Evolutionary conservation across 345 rosid species (phyloP), one percentile per base, ranked within the genome.

Genomic region (Pistacia vera): DNA sequence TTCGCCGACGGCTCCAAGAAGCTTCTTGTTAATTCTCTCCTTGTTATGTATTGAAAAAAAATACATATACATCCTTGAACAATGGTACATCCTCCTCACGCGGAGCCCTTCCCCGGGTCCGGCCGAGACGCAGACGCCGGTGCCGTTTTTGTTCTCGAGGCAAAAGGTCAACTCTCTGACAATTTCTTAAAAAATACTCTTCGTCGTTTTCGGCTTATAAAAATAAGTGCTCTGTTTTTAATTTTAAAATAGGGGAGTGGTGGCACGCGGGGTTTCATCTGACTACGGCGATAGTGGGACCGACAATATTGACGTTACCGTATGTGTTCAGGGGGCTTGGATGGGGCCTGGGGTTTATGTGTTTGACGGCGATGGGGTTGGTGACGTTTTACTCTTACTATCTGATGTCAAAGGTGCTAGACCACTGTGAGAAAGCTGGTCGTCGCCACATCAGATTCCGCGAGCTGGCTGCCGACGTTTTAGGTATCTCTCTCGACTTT

Each of bases 211-310:
- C 28, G 35, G 14, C 41, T 33, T 10, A 16, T 63, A 1, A 63
- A 63, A 2, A 63, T 5, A 9, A 1, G 17, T 36, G 3, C 7
- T 63, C 5, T 2, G 36, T 6, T 35, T 3, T 16, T 8, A 2
- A 36, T 70, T 3, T 12, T 44, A 17, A 4, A 25, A 0, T 77
- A 96, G 99, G 99, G 78, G 71, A 92, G 80, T 96, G 99, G 99
- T 93, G 97, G 97, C 98, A 96, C 75, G 99, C 98, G 51, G 98
- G 97, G 51, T 96, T 87, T 80, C 98, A 93, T 83, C 76, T 96
- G 82, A 96, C 99, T 82, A 96, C 99, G 94, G 99, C 98, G 78
- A 92, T 96, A 52, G 99, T 96, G 17, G 99, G 99, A 30, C 99
- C 98, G 0, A 91, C 94, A 61, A 92, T 96, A 65, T 85, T 96